phyloP scores from a whole-genome alignment of 257 asterid species.

The Ligustrum vulgare region DNA sequence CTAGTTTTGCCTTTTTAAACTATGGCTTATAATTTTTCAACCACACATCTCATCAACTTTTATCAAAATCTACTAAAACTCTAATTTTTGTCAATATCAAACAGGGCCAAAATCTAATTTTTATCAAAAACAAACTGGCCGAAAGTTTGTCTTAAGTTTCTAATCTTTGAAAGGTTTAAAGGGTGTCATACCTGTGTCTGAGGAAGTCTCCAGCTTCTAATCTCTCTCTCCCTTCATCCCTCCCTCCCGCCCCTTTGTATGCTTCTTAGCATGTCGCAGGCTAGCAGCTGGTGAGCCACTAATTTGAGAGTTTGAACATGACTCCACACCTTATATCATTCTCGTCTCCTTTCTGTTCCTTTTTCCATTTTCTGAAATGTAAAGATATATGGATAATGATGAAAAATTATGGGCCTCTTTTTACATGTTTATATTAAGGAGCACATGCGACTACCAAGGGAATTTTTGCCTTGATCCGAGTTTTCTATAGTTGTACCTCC shows the following conservation, averaged over 20 bases:
- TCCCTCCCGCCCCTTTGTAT: neutral
- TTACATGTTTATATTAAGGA: neutral
- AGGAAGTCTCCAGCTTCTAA: neutral
- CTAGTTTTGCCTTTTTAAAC: too few relatives aligned
- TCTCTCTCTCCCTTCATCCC: too few relatives aligned
- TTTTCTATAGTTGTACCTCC: neutral
- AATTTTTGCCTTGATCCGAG: neutral
- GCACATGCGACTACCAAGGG: neutral
- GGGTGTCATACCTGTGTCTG: neutral
- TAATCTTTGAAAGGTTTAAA: neutral
- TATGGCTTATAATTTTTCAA: too few relatives aligned
- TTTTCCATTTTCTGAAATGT: slow-evolving; percentile 11
- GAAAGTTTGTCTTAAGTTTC: neutral
- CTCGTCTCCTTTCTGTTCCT: slow-evolving; percentile 4
- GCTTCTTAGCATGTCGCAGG: neutral
- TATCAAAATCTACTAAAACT: too few relatives aligned
- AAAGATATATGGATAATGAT: neutral
- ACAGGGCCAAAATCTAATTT: too few relatives aligned
- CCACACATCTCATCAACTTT: too few relatives aligned
- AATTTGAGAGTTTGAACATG: neutral
- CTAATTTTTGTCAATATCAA: too few relatives aligned
- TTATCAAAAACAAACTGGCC: too few relatives aligned
- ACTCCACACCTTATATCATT: neutral
- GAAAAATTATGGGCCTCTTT: neutral
- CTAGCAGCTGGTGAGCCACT: neutral